Evolutionary conservation across 2,329 filamentous ascomycete species (phyloP).

Genomic region (Fusarium sp.): DNA sequence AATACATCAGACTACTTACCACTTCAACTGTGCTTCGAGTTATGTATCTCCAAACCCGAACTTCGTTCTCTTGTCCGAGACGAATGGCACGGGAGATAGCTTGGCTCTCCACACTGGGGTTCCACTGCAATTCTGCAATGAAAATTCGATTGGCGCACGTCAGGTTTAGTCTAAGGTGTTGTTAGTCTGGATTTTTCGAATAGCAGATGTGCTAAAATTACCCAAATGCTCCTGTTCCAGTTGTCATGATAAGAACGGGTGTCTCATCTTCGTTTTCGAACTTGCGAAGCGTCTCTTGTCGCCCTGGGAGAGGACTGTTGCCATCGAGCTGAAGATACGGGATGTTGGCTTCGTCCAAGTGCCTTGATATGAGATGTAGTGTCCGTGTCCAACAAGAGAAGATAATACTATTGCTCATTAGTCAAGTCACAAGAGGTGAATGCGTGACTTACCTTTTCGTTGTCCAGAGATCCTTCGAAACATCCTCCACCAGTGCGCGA

Average conservation of each 20-base stretch:
- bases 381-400: constrained; percentile 62
- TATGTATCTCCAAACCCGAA: constrained; percentile 61
- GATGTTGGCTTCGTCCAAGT: constrained; percentile 49
- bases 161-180: constrained; percentile 58
- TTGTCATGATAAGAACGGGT: constrained; percentile 64
- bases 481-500: background rate
- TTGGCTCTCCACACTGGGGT: constrained; percentile 65
- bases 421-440: accelerated
- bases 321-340: constrained; percentile 60
- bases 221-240: constrained; percentile 65
- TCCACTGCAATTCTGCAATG: constrained; percentile 68
- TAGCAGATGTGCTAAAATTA: constrained; percentile 28
- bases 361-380: constrained; percentile 52
- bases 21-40: constrained; percentile 58
- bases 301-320: constrained; percentile 51
- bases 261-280: constrained; percentile 51
- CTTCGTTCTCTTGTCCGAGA: constrained; percentile 59
- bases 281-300: constrained; percentile 55
- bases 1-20: constrained; percentile 36
- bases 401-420: constrained; percentile 53
- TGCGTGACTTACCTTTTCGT: background rate
- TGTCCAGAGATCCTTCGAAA: constrained; percentile 1
- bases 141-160: constrained; percentile 62
- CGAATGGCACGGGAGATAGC: constrained; percentile 63
- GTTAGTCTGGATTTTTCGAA: accelerated